Percentiles rank a stretch among this genome's conserved stretches.
Evolutionary conservation across 257 asterid genomes (phyloP).

Genomic region (Gentiana straminea): DNA sequence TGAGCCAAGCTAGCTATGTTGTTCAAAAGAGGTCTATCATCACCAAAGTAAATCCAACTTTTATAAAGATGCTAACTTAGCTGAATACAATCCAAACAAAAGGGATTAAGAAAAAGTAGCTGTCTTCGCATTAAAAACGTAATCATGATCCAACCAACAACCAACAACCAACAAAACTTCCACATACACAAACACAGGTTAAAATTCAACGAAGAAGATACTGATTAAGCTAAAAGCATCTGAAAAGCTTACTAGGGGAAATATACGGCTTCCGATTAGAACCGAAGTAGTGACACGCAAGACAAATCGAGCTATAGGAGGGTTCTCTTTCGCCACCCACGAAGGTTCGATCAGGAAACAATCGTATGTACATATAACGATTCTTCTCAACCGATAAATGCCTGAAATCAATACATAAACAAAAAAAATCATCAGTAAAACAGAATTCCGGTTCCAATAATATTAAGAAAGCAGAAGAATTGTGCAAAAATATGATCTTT

Average conservation of each 20-base stretch:
- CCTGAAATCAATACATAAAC: slow-evolving; percentile 18
- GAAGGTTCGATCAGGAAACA: slow-evolving; percentile 75
- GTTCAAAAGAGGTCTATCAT: no score
- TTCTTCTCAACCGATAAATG: slow-evolving; percentile 51
- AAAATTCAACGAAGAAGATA: no score
- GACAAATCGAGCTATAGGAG: slow-evolving; percentile 75
- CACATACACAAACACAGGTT: no score
- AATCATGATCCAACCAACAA: not conserved
- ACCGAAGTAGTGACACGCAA: slow-evolving; percentile 54
- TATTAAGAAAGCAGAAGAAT: not conserved
- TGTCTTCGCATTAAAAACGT: no score
- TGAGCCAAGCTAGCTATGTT: no score
- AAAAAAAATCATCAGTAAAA: not conserved
- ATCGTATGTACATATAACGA: slow-evolving; percentile 55
- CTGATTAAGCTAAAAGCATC: not conserved
- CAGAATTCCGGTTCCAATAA: not conserved
- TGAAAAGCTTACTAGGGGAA: slow-evolving; percentile 46
- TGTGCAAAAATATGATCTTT: not conserved
- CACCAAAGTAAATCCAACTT: no score
- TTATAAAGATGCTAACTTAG: no score
- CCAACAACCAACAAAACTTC: not conserved
- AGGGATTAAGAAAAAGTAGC: no score
- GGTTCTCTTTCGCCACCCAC: slow-evolving; percentile 71
- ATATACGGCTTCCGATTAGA: slow-evolving; percentile 58
- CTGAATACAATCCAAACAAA: no score